Base-by-base conservation (phyloP, 805 yeast species). In the Debaryomyces maramus region DNA sequence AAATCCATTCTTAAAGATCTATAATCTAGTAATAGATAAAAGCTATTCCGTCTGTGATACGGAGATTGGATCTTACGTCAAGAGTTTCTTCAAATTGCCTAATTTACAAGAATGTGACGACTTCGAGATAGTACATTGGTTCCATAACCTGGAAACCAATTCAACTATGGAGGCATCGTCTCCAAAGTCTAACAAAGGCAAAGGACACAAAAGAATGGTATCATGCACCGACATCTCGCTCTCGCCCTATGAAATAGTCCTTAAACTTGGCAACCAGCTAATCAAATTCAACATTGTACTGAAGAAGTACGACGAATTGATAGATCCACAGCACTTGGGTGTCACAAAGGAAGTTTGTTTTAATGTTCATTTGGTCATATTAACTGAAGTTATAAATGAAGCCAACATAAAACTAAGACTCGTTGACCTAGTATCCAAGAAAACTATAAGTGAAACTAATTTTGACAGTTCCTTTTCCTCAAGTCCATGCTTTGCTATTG, bases 31-130 rank as follows among this genome's bases (percentile, higher is more conserved):
- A n/a, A 39, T 43, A 16, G 33, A 24, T 27, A 39, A 36, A 1
- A 35, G 32, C 7, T 36, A 41, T 4, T 35, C 45, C n/a, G 33
- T 35, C 19, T 22, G 47, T 26, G 34, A 34, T 14, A 43, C 32
- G 18, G 52, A 44, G 15, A 39, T 58, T 23, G 63, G 60, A 7
- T 34, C 46, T 8, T 55, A 45, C 26, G 39, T 43, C 24, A 44
- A 39, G 29, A 47, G 38, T 8, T 43, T 44, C 30, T 50, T 48
- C 39, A 50, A 50, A 19, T 8, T 19, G 20, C 10, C 28, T 17
- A 28, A 34, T 10, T 15, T 24, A 6, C 21, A 22, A 11, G 43
- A 44, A 34, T 17, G 21, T 11, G 32, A 44, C n/a, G 11, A 15
- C 6, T 43, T 50, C 29, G 46, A 51, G 32, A 29, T 45, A 8